phyloP scores from a whole-genome alignment of 2,329 filamentous ascomycete genomes.

The Ramularia endophylla region DNA sequence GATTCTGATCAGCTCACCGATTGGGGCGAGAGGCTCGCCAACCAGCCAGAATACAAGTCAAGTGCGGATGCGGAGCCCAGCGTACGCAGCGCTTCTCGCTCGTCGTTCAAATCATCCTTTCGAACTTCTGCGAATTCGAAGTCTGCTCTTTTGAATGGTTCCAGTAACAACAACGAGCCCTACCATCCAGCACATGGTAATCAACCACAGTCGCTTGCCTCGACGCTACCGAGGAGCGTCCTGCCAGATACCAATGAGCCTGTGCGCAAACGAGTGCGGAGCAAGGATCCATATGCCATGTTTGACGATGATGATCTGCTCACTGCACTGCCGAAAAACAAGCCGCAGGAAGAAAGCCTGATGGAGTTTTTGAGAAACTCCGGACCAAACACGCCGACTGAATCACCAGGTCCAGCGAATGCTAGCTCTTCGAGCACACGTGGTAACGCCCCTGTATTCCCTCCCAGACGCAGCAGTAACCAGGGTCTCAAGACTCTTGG shows the following conservation, averaged over 20 bases:
- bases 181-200: conserved; percentile 14
- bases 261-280: conserved; percentile 63
- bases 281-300: conserved; percentile 79
- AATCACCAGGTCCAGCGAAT: no score
- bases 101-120: conserved; percentile 14
- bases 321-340: conserved; percentile 38
- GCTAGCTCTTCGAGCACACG: no score
- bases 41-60: conserved; percentile 12
- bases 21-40: conserved; percentile 26
- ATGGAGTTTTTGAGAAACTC: conserved; percentile 68
- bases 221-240: conserved; percentile 5
- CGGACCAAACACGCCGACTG: conserved; percentile 41
- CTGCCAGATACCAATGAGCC: conserved; percentile 6
- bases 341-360: conserved; percentile 56
- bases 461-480: neutral
- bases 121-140: conserved; percentile 40
- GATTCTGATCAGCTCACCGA: conserved; percentile 71
- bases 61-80: conserved; percentile 6
- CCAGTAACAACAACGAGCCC: conserved; percentile 7
- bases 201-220: conserved; percentile 12
- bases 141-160: conserved; percentile 13
- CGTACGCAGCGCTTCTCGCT: conserved; percentile 9
- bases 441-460: no score
- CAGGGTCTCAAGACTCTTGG: conserved; percentile 10
- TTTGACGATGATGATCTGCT: conserved; percentile 52